phyloP scores from a whole-genome alignment of 2,329 filamentous ascomycete genomes.

The Diaporthe citrichinensis region DNA sequence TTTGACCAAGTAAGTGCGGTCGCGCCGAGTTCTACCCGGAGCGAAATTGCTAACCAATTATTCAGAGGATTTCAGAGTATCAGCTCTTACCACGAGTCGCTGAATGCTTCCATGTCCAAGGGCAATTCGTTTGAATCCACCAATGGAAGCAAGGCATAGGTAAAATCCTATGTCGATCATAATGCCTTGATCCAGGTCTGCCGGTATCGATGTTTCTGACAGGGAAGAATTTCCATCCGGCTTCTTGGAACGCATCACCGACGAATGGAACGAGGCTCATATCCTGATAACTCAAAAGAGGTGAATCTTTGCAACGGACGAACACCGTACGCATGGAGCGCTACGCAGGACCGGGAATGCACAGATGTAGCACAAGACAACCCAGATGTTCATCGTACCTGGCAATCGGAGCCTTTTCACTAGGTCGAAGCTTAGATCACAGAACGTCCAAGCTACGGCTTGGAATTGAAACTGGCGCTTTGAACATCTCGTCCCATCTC shows the following conservation, averaged over 20 bases:
- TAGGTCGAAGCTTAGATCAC: background rate
- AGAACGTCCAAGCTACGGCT: background rate
- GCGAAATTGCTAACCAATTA: background rate
- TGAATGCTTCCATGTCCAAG: conserved; percentile 46
- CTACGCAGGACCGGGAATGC: background rate
- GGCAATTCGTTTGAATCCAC: conserved; percentile 41
- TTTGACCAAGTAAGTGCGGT: conserved; percentile 67
- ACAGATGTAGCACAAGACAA: background rate
- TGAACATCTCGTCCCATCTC: too few species aligned
- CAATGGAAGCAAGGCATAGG: conserved; percentile 35
- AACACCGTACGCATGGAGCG: background rate
- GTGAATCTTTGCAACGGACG: background rate
- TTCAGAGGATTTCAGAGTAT: conserved; percentile 76
- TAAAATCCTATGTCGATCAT: background rate
- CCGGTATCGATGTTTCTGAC: background rate
- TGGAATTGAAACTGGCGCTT: background rate
- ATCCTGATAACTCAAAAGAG: background rate
- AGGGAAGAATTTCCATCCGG: background rate
- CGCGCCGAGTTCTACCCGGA: background rate
- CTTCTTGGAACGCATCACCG: background rate
- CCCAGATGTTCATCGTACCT: too few species aligned
- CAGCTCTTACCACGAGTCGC: conserved; percentile 71
- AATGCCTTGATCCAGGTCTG: background rate
- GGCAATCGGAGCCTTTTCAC: background rate
- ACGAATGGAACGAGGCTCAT: background rate